Evolutionary conservation across 441 rosid genomes (phyloP).

Genomic region (Syzygium malaccense): DNA sequence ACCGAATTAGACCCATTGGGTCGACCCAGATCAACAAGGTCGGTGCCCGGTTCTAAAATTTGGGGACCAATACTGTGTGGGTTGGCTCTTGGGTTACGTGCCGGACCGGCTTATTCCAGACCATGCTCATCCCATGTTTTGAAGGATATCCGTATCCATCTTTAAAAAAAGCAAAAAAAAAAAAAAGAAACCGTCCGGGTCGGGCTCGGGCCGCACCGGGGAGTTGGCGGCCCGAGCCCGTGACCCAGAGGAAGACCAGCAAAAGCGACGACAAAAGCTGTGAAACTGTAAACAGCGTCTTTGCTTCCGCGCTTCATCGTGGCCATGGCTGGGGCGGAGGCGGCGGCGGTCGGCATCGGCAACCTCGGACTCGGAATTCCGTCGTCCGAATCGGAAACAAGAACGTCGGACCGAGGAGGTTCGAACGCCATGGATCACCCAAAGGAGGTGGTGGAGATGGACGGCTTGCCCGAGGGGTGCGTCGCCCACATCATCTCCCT

Average conservation of each 20-base stretch:
- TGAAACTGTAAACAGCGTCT: accelerated
- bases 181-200: neutral
- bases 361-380: neutral
- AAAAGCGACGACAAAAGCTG: accelerated
- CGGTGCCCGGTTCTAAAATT: too few species aligned
- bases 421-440: neutral
- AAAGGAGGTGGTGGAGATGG: neutral
- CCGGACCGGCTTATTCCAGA: too few species aligned
- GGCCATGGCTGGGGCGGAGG: neutral
- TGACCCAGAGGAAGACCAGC: neutral
- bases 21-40: too few species aligned
- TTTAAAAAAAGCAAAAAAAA: too few species aligned
- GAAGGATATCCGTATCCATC: too few species aligned
- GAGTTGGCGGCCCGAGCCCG: neutral
- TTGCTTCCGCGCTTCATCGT: neutral
- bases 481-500: neutral
- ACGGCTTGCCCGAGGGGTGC: neutral
- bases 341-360: neutral
- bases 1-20: too few species aligned
- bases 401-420: neutral
- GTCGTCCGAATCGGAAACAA: neutral
- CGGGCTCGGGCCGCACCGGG: neutral
- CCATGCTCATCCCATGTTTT: too few species aligned
- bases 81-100: too few species aligned
- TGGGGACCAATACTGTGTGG: too few species aligned